Base-by-base conservation (phyloP, 805 yeast genomes). In the Saccharomycodes ludwigii region DNA sequence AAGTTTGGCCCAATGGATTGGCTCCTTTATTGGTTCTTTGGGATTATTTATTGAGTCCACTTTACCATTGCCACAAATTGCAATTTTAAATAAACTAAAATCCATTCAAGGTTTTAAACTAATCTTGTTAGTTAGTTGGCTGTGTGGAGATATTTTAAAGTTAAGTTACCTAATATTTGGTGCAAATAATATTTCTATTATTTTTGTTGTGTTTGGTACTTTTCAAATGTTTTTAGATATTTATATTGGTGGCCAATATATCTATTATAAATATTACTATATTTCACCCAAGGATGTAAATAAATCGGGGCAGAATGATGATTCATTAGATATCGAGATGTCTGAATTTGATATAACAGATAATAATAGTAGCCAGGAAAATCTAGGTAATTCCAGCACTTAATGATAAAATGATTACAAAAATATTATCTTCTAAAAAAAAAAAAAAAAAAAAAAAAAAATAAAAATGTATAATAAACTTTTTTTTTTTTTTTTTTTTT, bases 61-160 rank as follows among this genome's bases (percentile, higher is more conserved):
- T 27, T 59, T 81, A 42, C 84, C 95, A 13, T 59, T 82, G 38
- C 88, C 91, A 11, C 84, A 82, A 58, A 73, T 81, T 29, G 58
- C 82, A n/a, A 56, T 81, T 38, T 63, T 81, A 29, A 67, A 72
- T 47, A 65, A 84, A 35, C 44, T 76, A 18, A 72, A 73, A 43
- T 70, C 83, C 0, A 73, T 80, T 6, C 77, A 77, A 40, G 88
- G 91, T 37, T 85, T 85, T 58, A 77, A 84, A 45, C 61, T 75
- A 31, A 71, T 88, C 18, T 58, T 85, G 21, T 51, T 85, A 22
- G 56, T 84, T 13, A 76, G 86, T 46, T 85, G 96, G 96, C 60
- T 85, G 4, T 76, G 88, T 37, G 95, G 95, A 35, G 96, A 85
- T 56, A 60, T 77, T 24, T 68, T 83, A 23, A 86, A 86, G 50